Percentiles rank a stretch among this genome's conserved stretches.
phyloP scores from a whole-genome alignment of 140 eudicot genomes.

The Erigeron philadelphicus region DNA sequence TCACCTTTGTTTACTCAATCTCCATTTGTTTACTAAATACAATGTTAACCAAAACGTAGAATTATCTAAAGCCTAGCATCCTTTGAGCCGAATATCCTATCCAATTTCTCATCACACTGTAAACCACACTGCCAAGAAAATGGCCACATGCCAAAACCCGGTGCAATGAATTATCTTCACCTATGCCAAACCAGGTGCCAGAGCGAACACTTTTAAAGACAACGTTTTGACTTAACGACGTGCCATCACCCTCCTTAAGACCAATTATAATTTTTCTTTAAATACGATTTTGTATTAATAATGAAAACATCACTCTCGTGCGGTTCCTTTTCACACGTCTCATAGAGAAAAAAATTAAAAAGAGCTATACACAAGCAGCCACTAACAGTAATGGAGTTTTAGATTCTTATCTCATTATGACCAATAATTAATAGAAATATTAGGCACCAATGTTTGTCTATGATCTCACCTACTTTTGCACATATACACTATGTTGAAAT shows the following conservation, averaged over 20 bases:
- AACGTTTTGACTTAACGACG: background rate
- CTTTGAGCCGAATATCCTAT: too few species aligned
- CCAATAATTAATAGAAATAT: constrained; percentile 11
- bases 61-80: too few species aligned
- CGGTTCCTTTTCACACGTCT: constrained; percentile 20
- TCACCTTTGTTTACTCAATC: too few species aligned
- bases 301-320: constrained; percentile 16
- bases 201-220: background rate
- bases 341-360: background rate
- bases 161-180: too few species aligned
- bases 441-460: constrained; percentile 34
- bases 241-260: background rate
- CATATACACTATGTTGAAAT: background rate
- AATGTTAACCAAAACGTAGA: too few species aligned
- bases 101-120: too few species aligned
- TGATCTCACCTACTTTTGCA: constrained; percentile 26
- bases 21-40: too few species aligned
- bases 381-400: constrained; percentile 28
- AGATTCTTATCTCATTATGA: constrained; percentile 27
- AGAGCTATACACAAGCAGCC: constrained; percentile 17
- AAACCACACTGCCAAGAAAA: too few species aligned
- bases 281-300: background rate
- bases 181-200: too few species aligned
- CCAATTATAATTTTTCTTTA: background rate
- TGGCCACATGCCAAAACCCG: too few species aligned